Evolutionary conservation across 306 rosid genomes (phyloP).

Genomic region (Betula pendula): DNA sequence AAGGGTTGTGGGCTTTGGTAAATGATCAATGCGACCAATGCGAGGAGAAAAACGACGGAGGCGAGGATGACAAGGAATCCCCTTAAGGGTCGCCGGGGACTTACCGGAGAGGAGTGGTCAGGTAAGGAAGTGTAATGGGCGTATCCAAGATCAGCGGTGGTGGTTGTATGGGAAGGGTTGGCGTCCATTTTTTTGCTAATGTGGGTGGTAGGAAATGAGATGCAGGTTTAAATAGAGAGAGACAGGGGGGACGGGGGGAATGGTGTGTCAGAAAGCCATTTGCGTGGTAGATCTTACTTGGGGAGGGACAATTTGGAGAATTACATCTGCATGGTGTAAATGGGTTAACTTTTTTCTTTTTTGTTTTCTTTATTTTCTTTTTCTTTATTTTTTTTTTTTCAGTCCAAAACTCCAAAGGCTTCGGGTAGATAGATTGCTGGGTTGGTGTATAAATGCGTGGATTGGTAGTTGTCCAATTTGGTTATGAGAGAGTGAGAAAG

Average conservation of each 20-base stretch:
- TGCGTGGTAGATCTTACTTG: background rate
- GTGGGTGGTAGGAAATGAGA: background rate
- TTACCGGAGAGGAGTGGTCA: constrained; percentile 16
- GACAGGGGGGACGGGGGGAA: background rate
- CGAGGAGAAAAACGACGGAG: constrained; percentile 41
- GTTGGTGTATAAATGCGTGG: background rate
- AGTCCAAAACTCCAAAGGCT: background rate
- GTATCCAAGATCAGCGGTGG: constrained; percentile 24
- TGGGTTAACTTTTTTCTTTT: background rate
- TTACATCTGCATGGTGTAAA: background rate
- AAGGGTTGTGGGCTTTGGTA: constrained; percentile 23
- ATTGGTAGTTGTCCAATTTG: constrained; percentile 38
- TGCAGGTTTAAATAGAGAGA: constrained; percentile 12
- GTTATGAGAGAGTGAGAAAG: background rate
- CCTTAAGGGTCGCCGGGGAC: constrained; percentile 22
- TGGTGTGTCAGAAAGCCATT: background rate
- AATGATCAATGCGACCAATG: constrained; percentile 44
- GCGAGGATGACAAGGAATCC: constrained; percentile 22
- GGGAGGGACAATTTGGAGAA: background rate
- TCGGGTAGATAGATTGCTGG: background rate
- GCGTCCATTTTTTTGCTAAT: constrained; percentile 24
- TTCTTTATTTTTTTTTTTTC: background rate
- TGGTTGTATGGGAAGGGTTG: background rate
- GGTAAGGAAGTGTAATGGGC: constrained; percentile 37
- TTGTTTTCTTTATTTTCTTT: no score